These are phyloP conservation scores for Prosopis cineraria DNA, from an alignment of 306 rosid genomes.

Conservation along the genomic window DNA sequence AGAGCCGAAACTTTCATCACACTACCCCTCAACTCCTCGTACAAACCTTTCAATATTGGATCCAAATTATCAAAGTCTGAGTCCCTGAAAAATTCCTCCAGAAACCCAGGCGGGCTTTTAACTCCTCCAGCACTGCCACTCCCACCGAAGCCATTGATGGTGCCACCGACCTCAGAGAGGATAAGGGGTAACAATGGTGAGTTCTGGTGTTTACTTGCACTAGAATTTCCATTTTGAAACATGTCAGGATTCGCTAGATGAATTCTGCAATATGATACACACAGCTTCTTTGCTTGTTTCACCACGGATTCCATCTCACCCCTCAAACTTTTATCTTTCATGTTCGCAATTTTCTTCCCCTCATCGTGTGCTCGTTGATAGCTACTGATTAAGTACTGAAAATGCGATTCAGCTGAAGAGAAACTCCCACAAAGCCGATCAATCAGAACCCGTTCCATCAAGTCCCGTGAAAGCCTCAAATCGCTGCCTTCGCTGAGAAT, in stretches of 20 bases:
- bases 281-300: conserved; percentile 71
- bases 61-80: conserved; percentile 83
- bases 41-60: conserved; percentile 72
- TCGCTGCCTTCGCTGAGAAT: conserved; percentile 81
- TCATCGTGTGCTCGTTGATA: conserved; percentile 84
- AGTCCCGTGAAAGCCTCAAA: conserved; percentile 67
- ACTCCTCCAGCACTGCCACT: conserved; percentile 46
- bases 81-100: conserved; percentile 85
- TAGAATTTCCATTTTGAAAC: conserved; percentile 44
- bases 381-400: conserved; percentile 71
- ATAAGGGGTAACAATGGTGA: conserved; percentile 77
- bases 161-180: conserved; percentile 64
- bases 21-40: conserved; percentile 80
- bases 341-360: conserved; percentile 62
- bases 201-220: not conserved
- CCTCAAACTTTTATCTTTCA: conserved; percentile 69
- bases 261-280: conserved; percentile 81
- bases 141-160: conserved; percentile 56
- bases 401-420: conserved; percentile 52
- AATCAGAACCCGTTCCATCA: conserved; percentile 71
- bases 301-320: conserved; percentile 64
- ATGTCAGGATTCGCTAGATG: conserved; percentile 77
- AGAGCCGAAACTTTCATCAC: conserved; percentile 90
- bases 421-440: conserved; percentile 76
- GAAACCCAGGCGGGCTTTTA: conserved; percentile 81